Conservation (phyloP, 192 early-diverging fungal species). For the Coemansia furcata region DNA sequence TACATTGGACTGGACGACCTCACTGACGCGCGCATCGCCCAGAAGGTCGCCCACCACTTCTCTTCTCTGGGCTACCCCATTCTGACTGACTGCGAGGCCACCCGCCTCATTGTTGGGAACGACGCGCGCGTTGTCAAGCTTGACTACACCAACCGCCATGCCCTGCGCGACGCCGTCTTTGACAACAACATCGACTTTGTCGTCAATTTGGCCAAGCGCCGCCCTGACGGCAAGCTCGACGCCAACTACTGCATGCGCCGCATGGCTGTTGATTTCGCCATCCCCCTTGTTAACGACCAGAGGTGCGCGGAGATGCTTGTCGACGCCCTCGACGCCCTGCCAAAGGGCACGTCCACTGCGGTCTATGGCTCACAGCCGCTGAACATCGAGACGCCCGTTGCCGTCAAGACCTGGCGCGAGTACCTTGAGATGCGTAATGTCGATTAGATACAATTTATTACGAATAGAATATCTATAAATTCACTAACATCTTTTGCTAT, state of each 20-base stretch:
- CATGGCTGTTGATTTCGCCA: slow-evolving; percentile 94
- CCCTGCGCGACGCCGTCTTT: slow-evolving; percentile 58
- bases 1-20: slow-evolving; percentile 75
- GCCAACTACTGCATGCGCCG: slow-evolving; percentile 81
- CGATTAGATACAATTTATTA: background rate
- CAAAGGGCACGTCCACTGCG: slow-evolving; percentile 36
- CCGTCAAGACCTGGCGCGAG: slow-evolving; percentile 69
- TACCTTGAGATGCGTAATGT: slow-evolving; percentile 59
- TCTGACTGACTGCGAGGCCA: slow-evolving; percentile 63
- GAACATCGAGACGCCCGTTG: slow-evolving; percentile 56
- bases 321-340: slow-evolving; percentile 69
- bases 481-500: no score
- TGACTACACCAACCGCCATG: slow-evolving; percentile 56
- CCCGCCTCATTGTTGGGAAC: slow-evolving; percentile 51
- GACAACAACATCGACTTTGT: slow-evolving; percentile 68
- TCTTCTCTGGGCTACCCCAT: slow-evolving; percentile 65
- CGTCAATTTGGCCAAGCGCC: slow-evolving; percentile 67
- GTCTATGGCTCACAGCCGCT: slow-evolving; percentile 22
- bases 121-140: slow-evolving; percentile 50
- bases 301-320: slow-evolving; percentile 93
- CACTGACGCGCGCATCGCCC: slow-evolving; percentile 67
- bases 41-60: slow-evolving; percentile 65
- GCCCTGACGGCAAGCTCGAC: slow-evolving; percentile 58
- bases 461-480: background rate
- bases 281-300: slow-evolving; percentile 93